Conservation (phyloP, 1,284 basidiomycete genomes). For the Cryptococcus sp. region DNA sequence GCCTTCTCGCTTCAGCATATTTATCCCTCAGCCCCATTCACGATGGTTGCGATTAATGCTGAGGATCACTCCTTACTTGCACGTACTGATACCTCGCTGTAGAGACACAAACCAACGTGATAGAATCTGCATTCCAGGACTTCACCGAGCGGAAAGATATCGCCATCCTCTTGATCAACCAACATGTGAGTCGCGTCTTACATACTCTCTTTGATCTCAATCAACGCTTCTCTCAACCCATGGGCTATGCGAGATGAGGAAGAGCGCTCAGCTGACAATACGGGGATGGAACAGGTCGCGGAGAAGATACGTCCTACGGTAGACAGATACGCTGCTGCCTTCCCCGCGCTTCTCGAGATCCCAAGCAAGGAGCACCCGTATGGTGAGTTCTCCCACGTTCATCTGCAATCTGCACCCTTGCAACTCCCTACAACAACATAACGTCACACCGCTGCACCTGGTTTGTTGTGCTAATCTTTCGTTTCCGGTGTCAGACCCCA, state of each 20-base stretch:
- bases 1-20: not conserved
- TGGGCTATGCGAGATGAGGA: too few relatives aligned
- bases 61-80: not conserved
- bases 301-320: conserved; percentile 95
- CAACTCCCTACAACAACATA: not conserved
- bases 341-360: conserved; percentile 96
- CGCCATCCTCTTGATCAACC: conserved; percentile 93
- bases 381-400: conserved; percentile 58
- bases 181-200: conserved; percentile 78
- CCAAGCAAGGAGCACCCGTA: conserved; percentile 76
- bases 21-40: not conserved
- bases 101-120: conserved; percentile 87
- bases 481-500: conserved; percentile 68
- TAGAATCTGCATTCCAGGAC: conserved; percentile 87
- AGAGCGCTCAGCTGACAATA: conserved; percentile 3
- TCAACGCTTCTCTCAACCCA: not conserved
- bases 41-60: not conserved
- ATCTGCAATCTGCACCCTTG: not conserved
- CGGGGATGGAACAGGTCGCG: conserved; percentile 65
- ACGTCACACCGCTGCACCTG: conserved; percentile 1
- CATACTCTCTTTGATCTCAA: too few relatives aligned
- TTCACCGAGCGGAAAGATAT: conserved; percentile 91
- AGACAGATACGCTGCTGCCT: conserved; percentile 92
- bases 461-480: conserved; percentile 6
- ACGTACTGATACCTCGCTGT: too few relatives aligned